Base-by-base conservation (phyloP, 805 yeast genomes). In the Spathaspora passalidarum region DNA sequence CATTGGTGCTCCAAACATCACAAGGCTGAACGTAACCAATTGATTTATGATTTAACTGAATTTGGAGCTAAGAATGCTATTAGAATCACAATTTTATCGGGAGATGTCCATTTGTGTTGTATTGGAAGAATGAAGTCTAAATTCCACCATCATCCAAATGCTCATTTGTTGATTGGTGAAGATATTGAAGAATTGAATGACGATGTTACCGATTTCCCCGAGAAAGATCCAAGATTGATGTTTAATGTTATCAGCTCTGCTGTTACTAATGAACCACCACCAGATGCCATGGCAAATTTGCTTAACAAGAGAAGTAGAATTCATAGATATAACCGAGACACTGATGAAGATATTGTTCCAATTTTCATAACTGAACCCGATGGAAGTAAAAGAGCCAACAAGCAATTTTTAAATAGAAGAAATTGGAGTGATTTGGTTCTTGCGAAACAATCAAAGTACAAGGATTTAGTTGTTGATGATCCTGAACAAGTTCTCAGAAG, bases 1-100 rank as follows among this genome's bases (percentile, higher is more conserved):
- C 98, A 92, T 68, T 92, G 99, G 99, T 90, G 97, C 63, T 84
- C 96, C 3, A 76, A 76, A 48, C 79, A 84, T 61, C 99, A 92
- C 68, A 94, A 92, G 62, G 65, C 66, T 41, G 99, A 92, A 66
- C 78, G 99, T 49, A 92, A 92, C 63, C 60, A 62, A 53, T 72
- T 92, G 34, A 68, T 91, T 50, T 74, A 72, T 34, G 70, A 71
- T 49, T 69, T 92, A 39, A 81, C 83, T 50, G 78, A 78, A 38
- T 81, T 90, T 56, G 89, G 92, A 2, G 76, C 86, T 25, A 55
- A 66, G 23, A 62, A 76, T 51, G 84, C 84, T 3, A 80, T 86
- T 3, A 75, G 99, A 54, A 65, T 94, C 47, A 89, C 98, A 6
- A 85, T 92, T 49, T 69, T 92, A 19, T 79, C 91, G 11, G 99